phyloP scores from a whole-genome alignment of 2,329 filamentous ascomycete genomes.

The Aspergillus brunneoviolaceus region DNA sequence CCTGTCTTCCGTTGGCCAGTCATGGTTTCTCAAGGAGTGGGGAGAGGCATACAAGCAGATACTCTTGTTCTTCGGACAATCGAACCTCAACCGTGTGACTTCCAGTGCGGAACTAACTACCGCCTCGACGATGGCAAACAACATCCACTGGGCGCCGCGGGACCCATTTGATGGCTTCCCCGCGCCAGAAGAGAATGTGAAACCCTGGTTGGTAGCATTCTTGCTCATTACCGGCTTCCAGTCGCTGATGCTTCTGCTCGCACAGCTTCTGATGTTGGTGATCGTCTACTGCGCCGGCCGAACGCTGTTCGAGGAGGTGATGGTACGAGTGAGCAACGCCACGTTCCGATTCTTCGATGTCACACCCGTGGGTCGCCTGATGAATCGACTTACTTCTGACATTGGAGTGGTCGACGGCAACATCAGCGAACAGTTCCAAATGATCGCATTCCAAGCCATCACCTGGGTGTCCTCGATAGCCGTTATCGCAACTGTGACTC shows the following conservation, averaged over 20 bases:
- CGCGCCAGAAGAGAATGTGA: slow-evolving; percentile 64
- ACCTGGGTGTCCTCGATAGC: slow-evolving; percentile 70
- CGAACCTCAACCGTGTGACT: slow-evolving; percentile 13
- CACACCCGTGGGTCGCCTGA: slow-evolving; percentile 82
- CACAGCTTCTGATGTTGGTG: slow-evolving; percentile 68
- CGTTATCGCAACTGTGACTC: slow-evolving; percentile 78
- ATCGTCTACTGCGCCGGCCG: slow-evolving; percentile 79
- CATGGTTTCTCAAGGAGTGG: slow-evolving; percentile 85
- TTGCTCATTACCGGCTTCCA: slow-evolving; percentile 63
- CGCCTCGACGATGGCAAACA: slow-evolving; percentile 9
- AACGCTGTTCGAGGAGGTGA: slow-evolving; percentile 69
- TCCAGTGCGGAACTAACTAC: slow-evolving; percentile 3
- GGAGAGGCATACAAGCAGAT: slow-evolving; percentile 66
- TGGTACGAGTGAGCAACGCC: slow-evolving; percentile 71
- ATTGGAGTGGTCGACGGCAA: slow-evolving; percentile 86
- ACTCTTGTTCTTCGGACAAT: slow-evolving; percentile 20
- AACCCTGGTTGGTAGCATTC: slow-evolving; percentile 73
- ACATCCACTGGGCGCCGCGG: slow-evolving; percentile 21
- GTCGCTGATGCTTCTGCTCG: slow-evolving; percentile 59
- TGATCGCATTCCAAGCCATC: slow-evolving; percentile 68
- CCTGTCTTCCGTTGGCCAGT: slow-evolving; percentile 63
- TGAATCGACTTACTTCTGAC: slow-evolving; percentile 89
- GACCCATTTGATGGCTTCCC: slow-evolving; percentile 55
- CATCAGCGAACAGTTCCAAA: slow-evolving; percentile 72
- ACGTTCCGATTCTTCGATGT: slow-evolving; percentile 90